Percentiles rank a stretch among this genome's conserved stretches.
Conservation (phyloP, 495 filamentous ascomycete genomes). For the Antarctomyces pellizariae region DNA sequence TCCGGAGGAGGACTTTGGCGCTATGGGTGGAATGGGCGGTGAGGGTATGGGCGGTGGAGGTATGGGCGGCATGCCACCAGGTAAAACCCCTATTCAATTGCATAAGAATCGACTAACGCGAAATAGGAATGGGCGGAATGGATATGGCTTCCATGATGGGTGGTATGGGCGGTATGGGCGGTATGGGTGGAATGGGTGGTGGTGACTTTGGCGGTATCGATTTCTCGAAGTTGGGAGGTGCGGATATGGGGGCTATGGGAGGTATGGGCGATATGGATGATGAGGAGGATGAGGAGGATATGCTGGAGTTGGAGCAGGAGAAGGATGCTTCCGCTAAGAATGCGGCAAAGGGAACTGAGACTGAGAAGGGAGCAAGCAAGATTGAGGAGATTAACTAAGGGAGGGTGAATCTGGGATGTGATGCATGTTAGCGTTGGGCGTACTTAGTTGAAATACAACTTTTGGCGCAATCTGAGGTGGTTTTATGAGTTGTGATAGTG, state of each 20-base stretch:
- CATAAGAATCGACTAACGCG: too few species aligned
- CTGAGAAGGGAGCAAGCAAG: too few species aligned
- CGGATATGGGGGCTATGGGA: slow-evolving; percentile 26
- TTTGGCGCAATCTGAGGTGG: too few species aligned
- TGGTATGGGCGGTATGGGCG: slow-evolving; percentile 18
- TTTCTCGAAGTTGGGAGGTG: slow-evolving; percentile 75
- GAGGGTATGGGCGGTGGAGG: slow-evolving; percentile 17
- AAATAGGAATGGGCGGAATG: slow-evolving; percentile 1
- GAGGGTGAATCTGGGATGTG: too few species aligned
- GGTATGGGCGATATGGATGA: slow-evolving; percentile 30
- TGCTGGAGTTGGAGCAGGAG: too few species aligned
- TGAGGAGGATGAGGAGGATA: slow-evolving; percentile 29
- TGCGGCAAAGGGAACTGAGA: too few species aligned
- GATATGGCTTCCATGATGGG: slow-evolving; percentile 16
- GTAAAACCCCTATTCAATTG: too few species aligned
- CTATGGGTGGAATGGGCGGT: slow-evolving; percentile 14
- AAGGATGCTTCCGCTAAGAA: too few species aligned
- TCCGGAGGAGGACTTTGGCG: slow-evolving; percentile 54
- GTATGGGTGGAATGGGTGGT: slow-evolving; percentile 15
- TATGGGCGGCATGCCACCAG: slow-evolving; percentile 15
- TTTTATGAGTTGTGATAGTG: too few species aligned
- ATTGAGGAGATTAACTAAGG: too few species aligned
- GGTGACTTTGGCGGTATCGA: slow-evolving; percentile 51
- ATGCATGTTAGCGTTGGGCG: too few species aligned
- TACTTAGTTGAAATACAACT: too few species aligned